Evolutionary conservation across 2,329 filamentous ascomycete genomes (phyloP), one percentile per base, ranked within the genome.

Genomic region (Sporothrix inflata): DNA sequence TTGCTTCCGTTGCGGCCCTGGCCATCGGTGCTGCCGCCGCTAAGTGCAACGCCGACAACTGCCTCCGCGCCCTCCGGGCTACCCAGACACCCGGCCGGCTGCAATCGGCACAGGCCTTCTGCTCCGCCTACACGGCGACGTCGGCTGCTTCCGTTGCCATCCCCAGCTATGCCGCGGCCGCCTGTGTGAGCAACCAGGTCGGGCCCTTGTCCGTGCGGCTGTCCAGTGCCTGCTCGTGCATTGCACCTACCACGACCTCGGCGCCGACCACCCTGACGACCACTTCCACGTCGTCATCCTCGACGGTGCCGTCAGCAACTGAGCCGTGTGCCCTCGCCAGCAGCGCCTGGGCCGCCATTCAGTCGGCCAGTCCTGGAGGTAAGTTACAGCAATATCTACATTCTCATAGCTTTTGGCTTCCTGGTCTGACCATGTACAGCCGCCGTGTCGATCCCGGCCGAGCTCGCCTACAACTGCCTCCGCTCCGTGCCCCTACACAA

Each of bases 401-500:
- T n/a, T n/a, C n/a, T n/a, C n/a, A n/a, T n/a, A n/a, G n/a, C n/a
- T n/a, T n/a, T n/a, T n/a, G n/a, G n/a, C n/a, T n/a, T n/a, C n/a
- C n/a, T n/a, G n/a, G n/a, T n/a, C n/a, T 8, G 24, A 72, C 66
- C 14, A 16, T 19, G 9, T 34, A 5, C 21, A 73, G 74, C 72
- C 11, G 79, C 78, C 12, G 79, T 80, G 0, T 79, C 77, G 1
- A 77, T 84, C 19, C 78, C 81, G 53, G 82, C 83, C 2, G 75
- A 74, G 27, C 72, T 83, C 8, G 83, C 83, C 0, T 77, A 82
- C 63, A 80, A 80, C 24, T 84, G 83, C 73, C 78, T 84, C 63
- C 80, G 80, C 68, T 82, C 82, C 0, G 80, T 84, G 8, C 82
- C 83, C 0, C 79, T 84, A 21, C 72, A 80, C 63, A 82, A 82